Evolutionary conservation across 352 stramenopile species (phyloP).

Genomic region (Globisporangium megalacanthum): DNA sequence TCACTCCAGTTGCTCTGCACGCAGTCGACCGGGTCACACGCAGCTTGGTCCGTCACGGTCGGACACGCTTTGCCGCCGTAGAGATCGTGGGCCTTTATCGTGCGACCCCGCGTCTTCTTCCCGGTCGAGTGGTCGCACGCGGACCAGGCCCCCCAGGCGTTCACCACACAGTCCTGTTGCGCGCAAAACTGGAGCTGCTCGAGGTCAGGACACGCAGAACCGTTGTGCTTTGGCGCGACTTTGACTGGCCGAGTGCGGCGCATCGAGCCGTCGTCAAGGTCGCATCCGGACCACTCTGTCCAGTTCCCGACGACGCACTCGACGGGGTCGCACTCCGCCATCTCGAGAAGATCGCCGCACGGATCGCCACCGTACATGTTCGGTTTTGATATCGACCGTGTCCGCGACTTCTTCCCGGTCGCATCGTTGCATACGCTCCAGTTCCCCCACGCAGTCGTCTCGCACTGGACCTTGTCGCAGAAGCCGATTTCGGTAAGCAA

Average conservation of each 20-base stretch:
- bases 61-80: slow-evolving; percentile 29
- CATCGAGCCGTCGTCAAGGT: slow-evolving; percentile 27
- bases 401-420: slow-evolving; percentile 38
- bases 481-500: slow-evolving; percentile 18
- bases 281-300: slow-evolving; percentile 36
- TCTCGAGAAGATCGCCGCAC: slow-evolving; percentile 20
- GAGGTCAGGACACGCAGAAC: slow-evolving; percentile 29
- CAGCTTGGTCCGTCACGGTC: slow-evolving; percentile 11
- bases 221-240: slow-evolving; percentile 27
- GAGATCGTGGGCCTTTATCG: slow-evolving; percentile 25
- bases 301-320: slow-evolving; percentile 44
- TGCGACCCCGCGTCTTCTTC: slow-evolving; percentile 24
- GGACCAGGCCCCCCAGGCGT: slow-evolving; percentile 42
- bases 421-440: slow-evolving; percentile 41
- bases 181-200: slow-evolving; percentile 29
- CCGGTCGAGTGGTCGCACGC: slow-evolving; percentile 30
- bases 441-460: slow-evolving; percentile 22
- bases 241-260: slow-evolving; percentile 33
- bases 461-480: slow-evolving; percentile 35
- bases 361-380: slow-evolving; percentile 16
- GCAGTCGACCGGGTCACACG: slow-evolving; percentile 40
- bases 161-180: slow-evolving; percentile 43
- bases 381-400: slow-evolving; percentile 13
- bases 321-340: slow-evolving; percentile 20
- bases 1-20: slow-evolving; percentile 34